Evolutionary conservation across 2,329 filamentous ascomycete genomes (phyloP).

Genomic region (Fusarium scirpi): DNA sequence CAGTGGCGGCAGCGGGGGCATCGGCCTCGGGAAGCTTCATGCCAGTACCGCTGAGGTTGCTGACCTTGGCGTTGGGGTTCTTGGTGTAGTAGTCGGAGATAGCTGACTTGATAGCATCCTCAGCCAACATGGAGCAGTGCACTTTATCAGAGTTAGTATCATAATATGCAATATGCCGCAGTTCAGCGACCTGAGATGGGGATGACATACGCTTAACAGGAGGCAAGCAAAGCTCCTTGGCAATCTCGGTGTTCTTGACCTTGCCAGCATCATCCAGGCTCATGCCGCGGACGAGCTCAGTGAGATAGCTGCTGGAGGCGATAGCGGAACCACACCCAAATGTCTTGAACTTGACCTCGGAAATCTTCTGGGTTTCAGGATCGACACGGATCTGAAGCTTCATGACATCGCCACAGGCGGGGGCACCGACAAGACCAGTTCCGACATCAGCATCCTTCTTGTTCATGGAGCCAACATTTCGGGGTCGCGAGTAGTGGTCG

Average conservation of each 20-base stretch:
- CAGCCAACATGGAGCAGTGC: constrained; percentile 91
- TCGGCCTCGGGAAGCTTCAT: constrained; percentile 72
- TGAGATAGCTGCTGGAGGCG: constrained; percentile 93
- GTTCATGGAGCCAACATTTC: constrained; percentile 68
- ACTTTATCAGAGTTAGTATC: constrained; percentile 64
- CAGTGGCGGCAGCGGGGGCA: constrained; percentile 51
- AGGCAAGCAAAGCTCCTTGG: constrained; percentile 91
- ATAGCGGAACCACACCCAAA: constrained; percentile 96
- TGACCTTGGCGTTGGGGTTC: constrained; percentile 79
- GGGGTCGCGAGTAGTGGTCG: constrained; percentile 65
- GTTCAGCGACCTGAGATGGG: neutral
- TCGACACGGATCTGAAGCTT: constrained; percentile 86
- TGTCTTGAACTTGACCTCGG: constrained; percentile 97
- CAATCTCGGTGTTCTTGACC: constrained; percentile 98
- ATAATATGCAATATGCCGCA: constrained; percentile 26
- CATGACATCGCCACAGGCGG: constrained; percentile 92
- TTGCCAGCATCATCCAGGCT: constrained; percentile 89
- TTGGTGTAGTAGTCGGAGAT: constrained; percentile 92
- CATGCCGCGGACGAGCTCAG: constrained; percentile 95
- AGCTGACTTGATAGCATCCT: constrained; percentile 91
- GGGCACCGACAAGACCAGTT: constrained; percentile 90
- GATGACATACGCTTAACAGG: constrained; percentile 82
- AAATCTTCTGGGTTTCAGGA: constrained; percentile 86
- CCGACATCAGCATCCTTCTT: constrained; percentile 87
- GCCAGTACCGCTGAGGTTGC: constrained; percentile 81